Evolutionary conservation across 371 early-diverging fungal species (phyloP).

Genomic region (Rhizopus microsporus): DNA sequence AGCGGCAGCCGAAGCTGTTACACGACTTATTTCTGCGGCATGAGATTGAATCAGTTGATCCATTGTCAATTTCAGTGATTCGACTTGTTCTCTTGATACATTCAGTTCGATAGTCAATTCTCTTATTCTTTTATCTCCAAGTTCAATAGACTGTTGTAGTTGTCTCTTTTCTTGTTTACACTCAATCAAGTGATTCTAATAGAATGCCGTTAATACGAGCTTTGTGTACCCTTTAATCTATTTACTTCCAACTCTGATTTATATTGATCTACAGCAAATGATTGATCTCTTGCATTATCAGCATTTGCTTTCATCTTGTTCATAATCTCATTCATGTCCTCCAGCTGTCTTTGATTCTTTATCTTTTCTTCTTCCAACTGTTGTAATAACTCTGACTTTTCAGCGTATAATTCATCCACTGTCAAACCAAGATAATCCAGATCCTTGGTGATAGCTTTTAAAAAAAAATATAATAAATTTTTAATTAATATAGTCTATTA

Average conservation of each 20-base stretch:
- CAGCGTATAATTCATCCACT: slow-evolving; percentile 53
- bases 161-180: slow-evolving; percentile 11
- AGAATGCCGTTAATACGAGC: not conserved
- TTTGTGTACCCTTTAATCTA: not conserved
- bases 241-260: slow-evolving; percentile 20
- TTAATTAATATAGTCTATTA: not conserved
- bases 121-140: not conserved
- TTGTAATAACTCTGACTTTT: slow-evolving; percentile 36
- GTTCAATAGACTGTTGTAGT: slow-evolving; percentile 1
- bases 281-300: slow-evolving; percentile 27
- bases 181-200: slow-evolving; percentile 7
- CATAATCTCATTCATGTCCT: slow-evolving; percentile 21
- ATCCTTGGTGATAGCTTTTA: slow-evolving; percentile 45
- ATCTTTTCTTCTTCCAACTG: slow-evolving; percentile 42
- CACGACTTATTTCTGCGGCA: slow-evolving; percentile 10
- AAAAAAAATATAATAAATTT: not conserved
- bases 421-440: slow-evolving; percentile 49
- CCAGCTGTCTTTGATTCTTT: slow-evolving; percentile 22
- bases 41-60: slow-evolving; percentile 22
- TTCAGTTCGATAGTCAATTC: slow-evolving; percentile 2
- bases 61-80: slow-evolving; percentile 12
- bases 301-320: slow-evolving; percentile 24
- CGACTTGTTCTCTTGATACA: slow-evolving; percentile 15
- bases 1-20: slow-evolving; percentile 2
- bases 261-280: slow-evolving; percentile 23